phyloP scores from a whole-genome alignment of 1,284 basidiomycete genomes.

The Puccinia horiana region DNA sequence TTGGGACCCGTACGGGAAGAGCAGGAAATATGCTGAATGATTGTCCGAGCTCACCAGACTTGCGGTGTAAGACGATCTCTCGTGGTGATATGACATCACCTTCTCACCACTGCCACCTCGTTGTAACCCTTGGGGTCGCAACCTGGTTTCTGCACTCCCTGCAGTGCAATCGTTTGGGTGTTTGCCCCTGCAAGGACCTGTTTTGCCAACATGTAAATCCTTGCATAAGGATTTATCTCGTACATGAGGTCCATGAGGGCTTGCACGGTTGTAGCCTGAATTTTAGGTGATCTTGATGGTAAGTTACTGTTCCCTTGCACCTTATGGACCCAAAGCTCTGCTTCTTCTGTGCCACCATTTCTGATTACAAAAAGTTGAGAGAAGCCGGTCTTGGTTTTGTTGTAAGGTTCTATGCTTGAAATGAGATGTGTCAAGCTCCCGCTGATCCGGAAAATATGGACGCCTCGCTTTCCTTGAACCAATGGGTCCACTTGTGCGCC shows the following conservation, averaged over 20 bases:
- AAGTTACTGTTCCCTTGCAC: no score
- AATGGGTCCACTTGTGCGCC: not conserved
- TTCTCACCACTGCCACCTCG: not conserved
- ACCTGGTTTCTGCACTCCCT: not conserved
- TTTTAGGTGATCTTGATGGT: no score
- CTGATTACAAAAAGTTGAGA: slow-evolving; percentile 12
- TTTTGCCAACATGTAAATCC: not conserved
- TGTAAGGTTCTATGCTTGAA: not conserved
- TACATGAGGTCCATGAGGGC: not conserved
- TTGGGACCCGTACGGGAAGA: not conserved
- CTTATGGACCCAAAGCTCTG: not conserved
- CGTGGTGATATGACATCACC: not conserved
- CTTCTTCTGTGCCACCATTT: not conserved
- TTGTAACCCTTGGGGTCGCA: not conserved
- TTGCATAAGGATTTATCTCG: not conserved
- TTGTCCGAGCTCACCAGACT: not conserved
- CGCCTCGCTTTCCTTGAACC: not conserved
- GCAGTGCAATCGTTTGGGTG: not conserved
- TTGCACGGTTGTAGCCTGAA: no score
- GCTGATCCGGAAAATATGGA: not conserved
- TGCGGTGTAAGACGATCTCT: not conserved
- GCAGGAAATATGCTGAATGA: not conserved
- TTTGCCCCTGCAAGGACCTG: not conserved
- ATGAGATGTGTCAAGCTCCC: not conserved
- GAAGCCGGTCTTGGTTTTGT: not conserved